Conservation (phyloP, 2,329 filamentous ascomycete genomes). For the Fusarium pilosicola region DNA sequence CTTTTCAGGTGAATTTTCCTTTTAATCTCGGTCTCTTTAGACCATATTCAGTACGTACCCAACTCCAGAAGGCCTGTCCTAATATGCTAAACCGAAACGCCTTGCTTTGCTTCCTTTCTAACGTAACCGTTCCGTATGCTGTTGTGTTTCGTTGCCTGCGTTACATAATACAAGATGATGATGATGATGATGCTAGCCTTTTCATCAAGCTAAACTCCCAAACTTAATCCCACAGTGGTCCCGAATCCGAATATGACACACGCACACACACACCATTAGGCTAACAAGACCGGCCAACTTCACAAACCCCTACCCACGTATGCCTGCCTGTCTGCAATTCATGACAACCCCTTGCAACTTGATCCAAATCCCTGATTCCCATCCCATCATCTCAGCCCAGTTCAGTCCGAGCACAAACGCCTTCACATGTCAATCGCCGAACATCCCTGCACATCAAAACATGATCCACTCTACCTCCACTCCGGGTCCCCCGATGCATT, state of each 20-base stretch:
- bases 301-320: slow-evolving; percentile 18
- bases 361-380: slow-evolving; percentile 19
- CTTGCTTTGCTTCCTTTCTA: slow-evolving; percentile 32
- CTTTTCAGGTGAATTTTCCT: background rate
- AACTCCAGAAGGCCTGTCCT: background rate
- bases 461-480: slow-evolving; percentile 74
- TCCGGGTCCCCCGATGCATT: slow-evolving; percentile 65
- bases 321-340: background rate
- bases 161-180: slow-evolving; percentile 29
- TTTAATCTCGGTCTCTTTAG: slow-evolving; percentile 6
- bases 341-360: slow-evolving; percentile 22
- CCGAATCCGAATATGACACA: slow-evolving; percentile 15
- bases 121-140: slow-evolving; percentile 28
- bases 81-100: slow-evolving; percentile 29
- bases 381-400: slow-evolving; percentile 17
- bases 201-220: slow-evolving; percentile 15
- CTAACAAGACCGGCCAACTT: slow-evolving; percentile 9
- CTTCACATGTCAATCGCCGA: slow-evolving; percentile 34
- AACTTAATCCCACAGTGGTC: slow-evolving; percentile 20
- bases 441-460: slow-evolving; percentile 56
- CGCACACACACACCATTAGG: background rate
- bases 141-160: slow-evolving; percentile 18
- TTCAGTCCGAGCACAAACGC: slow-evolving; percentile 11
- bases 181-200: slow-evolving; percentile 13
- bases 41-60: slow-evolving; percentile 3